phyloP scores from a whole-genome alignment of 1,284 basidiomycete genomes.

The Rhodotorula sp. region DNA sequence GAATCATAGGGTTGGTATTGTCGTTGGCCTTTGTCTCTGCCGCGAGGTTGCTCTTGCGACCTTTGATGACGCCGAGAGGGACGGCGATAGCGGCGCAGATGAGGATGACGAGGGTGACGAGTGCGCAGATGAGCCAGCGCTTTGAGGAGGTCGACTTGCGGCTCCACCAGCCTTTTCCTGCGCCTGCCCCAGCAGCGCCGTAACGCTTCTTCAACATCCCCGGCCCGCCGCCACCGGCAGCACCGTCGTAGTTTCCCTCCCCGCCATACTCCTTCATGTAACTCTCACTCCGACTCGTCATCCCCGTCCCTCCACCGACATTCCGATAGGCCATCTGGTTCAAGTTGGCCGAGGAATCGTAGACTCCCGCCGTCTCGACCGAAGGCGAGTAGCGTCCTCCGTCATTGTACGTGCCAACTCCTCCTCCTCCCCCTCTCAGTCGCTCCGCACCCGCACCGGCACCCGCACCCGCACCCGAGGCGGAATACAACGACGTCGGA shows the following conservation, averaged over 20 bases:
- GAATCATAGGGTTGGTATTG: slow-evolving; percentile 24
- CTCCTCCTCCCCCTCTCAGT: slow-evolving; percentile 2
- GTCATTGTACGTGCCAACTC: not conserved
- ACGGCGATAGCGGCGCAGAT: slow-evolving; percentile 49
- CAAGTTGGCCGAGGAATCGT: slow-evolving; percentile 16
- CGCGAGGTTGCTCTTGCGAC: slow-evolving; percentile 28
- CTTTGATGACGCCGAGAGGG: slow-evolving; percentile 45
- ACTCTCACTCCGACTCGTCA: not conserved
- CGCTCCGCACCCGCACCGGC: not conserved
- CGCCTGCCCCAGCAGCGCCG: not conserved
- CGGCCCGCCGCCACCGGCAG: not conserved
- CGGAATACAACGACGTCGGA: slow-evolving; percentile 5
- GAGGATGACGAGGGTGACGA: slow-evolving; percentile 38
- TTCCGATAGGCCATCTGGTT: slow-evolving; percentile 12
- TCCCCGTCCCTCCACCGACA: not conserved
- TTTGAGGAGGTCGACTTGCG: slow-evolving; percentile 26
- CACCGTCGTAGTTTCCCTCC: not conserved
- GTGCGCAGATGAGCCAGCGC: slow-evolving; percentile 45
- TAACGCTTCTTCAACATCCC: not conserved
- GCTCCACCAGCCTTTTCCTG: slow-evolving; percentile 22
- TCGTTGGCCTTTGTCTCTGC: slow-evolving; percentile 28
- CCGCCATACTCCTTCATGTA: slow-evolving; percentile 16
- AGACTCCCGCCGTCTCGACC: not conserved
- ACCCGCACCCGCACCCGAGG: not conserved
- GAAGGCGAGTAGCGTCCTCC: slow-evolving; percentile 11